Percentiles rank a stretch among this genome's conserved stretches.
phyloP scores from a whole-genome alignment of 495 filamentous ascomycete species.

The Rusavskia elegans region DNA sequence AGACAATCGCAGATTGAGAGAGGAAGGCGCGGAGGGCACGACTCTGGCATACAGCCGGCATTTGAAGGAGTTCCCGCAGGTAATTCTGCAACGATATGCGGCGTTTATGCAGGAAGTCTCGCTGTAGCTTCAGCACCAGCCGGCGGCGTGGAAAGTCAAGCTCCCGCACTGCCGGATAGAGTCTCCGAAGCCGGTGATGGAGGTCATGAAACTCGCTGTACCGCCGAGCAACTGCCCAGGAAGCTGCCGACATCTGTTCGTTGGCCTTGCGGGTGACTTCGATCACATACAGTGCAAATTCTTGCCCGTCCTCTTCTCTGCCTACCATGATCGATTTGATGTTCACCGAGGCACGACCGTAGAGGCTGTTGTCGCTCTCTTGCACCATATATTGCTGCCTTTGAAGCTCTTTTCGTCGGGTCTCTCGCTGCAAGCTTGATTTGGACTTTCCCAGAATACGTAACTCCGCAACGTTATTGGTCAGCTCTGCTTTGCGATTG shows the following conservation, averaged over 20 bases:
- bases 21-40: conserved; percentile 87
- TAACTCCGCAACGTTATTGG: conserved; percentile 87
- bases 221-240: conserved; percentile 63
- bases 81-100: conserved; percentile 72
- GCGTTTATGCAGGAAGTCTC: conserved; percentile 84
- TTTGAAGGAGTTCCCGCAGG: conserved; percentile 61
- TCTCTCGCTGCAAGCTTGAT: conserved; percentile 79
- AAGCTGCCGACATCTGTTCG: conserved; percentile 73
- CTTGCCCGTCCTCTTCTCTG: conserved; percentile 79
- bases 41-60: conserved; percentile 88
- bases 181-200: conserved; percentile 68
- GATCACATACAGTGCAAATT: conserved; percentile 85
- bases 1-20: conserved; percentile 66
- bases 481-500: conserved; percentile 85
- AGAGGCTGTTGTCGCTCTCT: conserved; percentile 94
- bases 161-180: conserved; percentile 73
- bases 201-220: conserved; percentile 97
- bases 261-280: conserved; percentile 83
- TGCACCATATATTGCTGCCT: conserved; percentile 94
- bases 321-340: conserved; percentile 90
- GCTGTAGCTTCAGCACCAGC: conserved; percentile 91
- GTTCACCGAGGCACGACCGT: conserved; percentile 71
- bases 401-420: conserved; percentile 87
- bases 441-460: conserved; percentile 89
- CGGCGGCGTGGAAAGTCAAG: conserved; percentile 84